Percentiles rank a stretch among this genome's conserved stretches.
Evolutionary conservation across 2,329 filamentous ascomycete species (phyloP).

Genomic region (Hypoxylon sp.): DNA sequence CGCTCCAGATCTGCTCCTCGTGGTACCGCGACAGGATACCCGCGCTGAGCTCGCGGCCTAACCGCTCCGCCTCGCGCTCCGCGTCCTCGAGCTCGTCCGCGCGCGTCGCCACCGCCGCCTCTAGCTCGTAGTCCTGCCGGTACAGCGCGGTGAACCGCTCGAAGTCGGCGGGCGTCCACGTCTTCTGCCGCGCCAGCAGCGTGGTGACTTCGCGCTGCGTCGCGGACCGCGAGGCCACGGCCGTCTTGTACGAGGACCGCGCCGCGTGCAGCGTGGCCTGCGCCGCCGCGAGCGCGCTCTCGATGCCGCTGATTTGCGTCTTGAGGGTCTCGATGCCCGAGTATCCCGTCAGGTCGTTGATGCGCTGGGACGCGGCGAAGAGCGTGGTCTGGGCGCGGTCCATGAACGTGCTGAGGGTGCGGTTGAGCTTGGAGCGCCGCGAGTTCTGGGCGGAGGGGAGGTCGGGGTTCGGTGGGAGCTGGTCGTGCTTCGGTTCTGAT

Average conservation of each 20-base stretch:
- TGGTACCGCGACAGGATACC: slow-evolving; percentile 93
- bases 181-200: slow-evolving; percentile 91
- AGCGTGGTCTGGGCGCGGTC: slow-evolving; percentile 89
- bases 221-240: slow-evolving; percentile 82
- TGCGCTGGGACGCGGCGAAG: slow-evolving; percentile 84
- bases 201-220: slow-evolving; percentile 97
- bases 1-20: slow-evolving; percentile 99
- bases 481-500: not conserved
- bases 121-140: slow-evolving; percentile 90
- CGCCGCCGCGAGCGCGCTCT: slow-evolving; percentile 67
- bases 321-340: slow-evolving; percentile 90
- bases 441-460: slow-evolving; percentile 62
- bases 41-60: slow-evolving; percentile 79
- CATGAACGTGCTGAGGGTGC: slow-evolving; percentile 77
- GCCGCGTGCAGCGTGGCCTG: slow-evolving; percentile 76
- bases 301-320: slow-evolving; percentile 76
- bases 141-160: slow-evolving; percentile 96
- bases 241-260: slow-evolving; percentile 82
- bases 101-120: slow-evolving; percentile 81
- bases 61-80: slow-evolving; percentile 83
- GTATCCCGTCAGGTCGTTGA: slow-evolving; percentile 96
- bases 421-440: slow-evolving; percentile 57
- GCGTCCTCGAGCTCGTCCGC: slow-evolving; percentile 78
- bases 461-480: slow-evolving; percentile 41
- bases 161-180: slow-evolving; percentile 86